Evolutionary conservation across 352 stramenopile species (phyloP).

Genomic region (Blastocystis sp.): DNA sequence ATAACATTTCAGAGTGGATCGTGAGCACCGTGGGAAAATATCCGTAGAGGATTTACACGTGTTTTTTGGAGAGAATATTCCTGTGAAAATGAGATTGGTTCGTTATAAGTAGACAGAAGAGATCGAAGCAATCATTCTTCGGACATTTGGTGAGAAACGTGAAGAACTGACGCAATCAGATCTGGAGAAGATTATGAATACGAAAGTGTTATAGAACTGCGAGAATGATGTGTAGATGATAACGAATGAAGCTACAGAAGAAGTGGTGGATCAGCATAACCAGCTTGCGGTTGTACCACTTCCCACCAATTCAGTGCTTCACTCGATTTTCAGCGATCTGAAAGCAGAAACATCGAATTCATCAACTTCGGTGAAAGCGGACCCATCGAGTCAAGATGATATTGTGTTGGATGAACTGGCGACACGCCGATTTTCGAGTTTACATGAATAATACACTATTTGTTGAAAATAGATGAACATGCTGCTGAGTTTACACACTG

Average conservation of each 20-base stretch:
- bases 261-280: neutral
- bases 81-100: neutral
- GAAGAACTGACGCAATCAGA: neutral
- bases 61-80: slow-evolving; percentile 48
- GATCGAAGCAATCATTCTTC: neutral
- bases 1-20: neutral
- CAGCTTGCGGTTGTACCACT: neutral
- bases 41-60: neutral
- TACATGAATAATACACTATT: neutral
- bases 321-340: neutral
- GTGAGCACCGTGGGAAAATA: neutral
- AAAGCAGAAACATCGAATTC: neutral
- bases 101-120: neutral
- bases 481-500: neutral
- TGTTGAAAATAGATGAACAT: neutral
- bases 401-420: neutral
- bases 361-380: neutral
- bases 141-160: slow-evolving; percentile 6
- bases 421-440: slow-evolving; percentile 9
- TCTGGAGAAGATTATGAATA: slow-evolving; percentile 58
- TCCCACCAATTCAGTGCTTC: neutral
- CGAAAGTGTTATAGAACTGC: neutral
- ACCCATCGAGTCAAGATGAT: neutral
- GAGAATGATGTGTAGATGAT: neutral
- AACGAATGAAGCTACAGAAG: neutral